phyloP scores from a whole-genome alignment of 2,329 filamentous ascomycete genomes.

The Colletotrichum graminicola region DNA sequence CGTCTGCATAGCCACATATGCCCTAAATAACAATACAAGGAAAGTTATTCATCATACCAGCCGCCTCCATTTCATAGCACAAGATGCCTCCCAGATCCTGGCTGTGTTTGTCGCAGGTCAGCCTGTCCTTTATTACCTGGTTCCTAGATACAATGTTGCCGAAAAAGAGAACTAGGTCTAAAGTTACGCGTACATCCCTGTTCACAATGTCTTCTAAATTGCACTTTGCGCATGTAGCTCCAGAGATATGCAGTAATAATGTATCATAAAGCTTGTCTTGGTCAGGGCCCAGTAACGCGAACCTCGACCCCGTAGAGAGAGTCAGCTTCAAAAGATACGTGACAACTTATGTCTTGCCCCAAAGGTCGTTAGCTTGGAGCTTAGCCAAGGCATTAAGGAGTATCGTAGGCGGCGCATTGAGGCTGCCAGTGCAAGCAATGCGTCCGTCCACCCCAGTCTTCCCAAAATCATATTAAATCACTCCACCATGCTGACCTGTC shows the following conservation, averaged over 20 bases:
- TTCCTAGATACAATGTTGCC: conserved; percentile 51
- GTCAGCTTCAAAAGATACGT: conserved; percentile 27
- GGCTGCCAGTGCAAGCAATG: conserved; percentile 30
- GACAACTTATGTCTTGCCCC: conserved; percentile 27
- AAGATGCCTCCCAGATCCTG: conserved; percentile 42
- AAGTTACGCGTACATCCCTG: conserved; percentile 3
- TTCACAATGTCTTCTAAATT: conserved; percentile 10
- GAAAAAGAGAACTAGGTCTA: conserved; percentile 41
- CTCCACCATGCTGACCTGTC: conserved; percentile 9
- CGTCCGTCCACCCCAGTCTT: conserved; percentile 11
- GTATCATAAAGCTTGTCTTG: conserved; percentile 40
- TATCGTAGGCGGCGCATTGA: conserved; percentile 27
- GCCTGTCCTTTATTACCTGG: conserved; percentile 52
- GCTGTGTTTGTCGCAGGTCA: conserved; percentile 48
- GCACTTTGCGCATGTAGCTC: conserved; percentile 38
- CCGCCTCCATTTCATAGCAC: conserved; percentile 49
- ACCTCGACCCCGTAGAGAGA: conserved; percentile 18
- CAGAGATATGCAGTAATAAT: conserved; percentile 16
- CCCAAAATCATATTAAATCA: conserved; percentile 42
- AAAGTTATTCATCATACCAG: conserved; percentile 43
- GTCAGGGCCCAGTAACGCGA: conserved; percentile 20
- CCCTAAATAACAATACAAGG: conserved; percentile 43
- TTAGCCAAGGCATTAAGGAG: conserved; percentile 35
- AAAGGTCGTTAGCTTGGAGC: conserved; percentile 30
- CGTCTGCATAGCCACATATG: conserved; percentile 56